A percentile compares a stretch with the other conserved stretches of the same genome.
Conservation (phyloP, 2,329 filamentous ascomycete genomes). For the Cyanodermella asteris region DNA sequence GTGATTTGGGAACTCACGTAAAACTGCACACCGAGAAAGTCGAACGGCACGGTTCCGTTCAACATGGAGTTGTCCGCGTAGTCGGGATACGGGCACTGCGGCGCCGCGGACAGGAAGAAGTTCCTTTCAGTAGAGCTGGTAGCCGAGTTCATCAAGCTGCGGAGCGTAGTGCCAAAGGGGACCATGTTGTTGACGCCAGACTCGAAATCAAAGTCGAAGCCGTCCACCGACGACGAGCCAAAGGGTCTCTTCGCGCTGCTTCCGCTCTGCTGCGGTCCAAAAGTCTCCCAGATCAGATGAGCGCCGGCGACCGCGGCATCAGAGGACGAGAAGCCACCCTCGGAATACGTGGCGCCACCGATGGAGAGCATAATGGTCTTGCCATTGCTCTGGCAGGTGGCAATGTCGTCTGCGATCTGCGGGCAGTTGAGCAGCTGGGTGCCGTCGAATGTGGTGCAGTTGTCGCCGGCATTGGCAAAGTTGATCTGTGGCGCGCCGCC, state of each 20-base stretch:
- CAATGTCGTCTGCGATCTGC: constrained; percentile 21
- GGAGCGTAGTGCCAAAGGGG: constrained; percentile 10
- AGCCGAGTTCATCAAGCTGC: constrained; percentile 10
- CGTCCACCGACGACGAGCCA: constrained; percentile 23
- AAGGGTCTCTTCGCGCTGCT: constrained; percentile 25
- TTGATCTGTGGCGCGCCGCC: constrained; percentile 28
- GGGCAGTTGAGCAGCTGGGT: constrained; percentile 22
- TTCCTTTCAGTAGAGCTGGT: constrained; percentile 7
- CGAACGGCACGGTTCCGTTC: no score
- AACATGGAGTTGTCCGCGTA: no score
- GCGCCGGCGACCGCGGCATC: constrained; percentile 23
- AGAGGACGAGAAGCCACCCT: constrained; percentile 22
- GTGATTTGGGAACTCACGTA: no score
- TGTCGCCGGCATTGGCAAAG: constrained; percentile 31
- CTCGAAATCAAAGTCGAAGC: constrained; percentile 30
- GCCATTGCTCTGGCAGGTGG: constrained; percentile 17
- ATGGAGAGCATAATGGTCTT: constrained; percentile 26
- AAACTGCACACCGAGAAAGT: no score
- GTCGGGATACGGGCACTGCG: constrained; percentile 20
- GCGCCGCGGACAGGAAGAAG: constrained; percentile 18
- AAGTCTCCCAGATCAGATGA: constrained; percentile 27
- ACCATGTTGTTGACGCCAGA: constrained; percentile 5
- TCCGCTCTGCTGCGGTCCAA: constrained; percentile 20
- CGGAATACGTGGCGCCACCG: constrained; percentile 19
- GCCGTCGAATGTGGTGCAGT: constrained; percentile 17